Evolutionary conservation across 148 eudicot genomes (phyloP).

Genomic region (Diospyros kaki): DNA sequence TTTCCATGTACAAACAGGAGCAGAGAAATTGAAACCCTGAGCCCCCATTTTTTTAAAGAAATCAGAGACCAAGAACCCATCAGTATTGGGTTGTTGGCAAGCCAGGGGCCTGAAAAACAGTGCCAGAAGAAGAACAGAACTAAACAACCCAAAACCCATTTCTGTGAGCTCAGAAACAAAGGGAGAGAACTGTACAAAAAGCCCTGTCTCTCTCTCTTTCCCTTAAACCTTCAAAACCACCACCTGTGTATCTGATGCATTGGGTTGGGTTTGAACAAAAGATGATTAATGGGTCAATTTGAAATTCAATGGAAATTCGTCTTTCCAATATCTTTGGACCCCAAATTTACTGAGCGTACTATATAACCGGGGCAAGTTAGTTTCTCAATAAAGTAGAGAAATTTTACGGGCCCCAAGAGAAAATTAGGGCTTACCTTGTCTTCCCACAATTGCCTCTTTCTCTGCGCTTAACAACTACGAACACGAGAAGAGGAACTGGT

Average conservation of each 20-base stretch:
- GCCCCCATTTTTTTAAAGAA: constrained; percentile 52
- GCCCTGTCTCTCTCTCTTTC: constrained; percentile 6
- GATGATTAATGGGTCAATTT: constrained; percentile 3
- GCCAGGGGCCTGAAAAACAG: constrained; percentile 26
- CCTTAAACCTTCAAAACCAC: constrained; percentile 12
- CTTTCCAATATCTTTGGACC: too few relatives aligned
- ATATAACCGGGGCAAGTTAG: too few relatives aligned
- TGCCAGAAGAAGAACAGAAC: constrained; percentile 26
- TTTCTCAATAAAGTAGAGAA: too few relatives aligned
- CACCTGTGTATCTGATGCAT: constrained; percentile 3
- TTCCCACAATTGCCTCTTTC: too few relatives aligned
- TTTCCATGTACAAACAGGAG: constrained; percentile 49
- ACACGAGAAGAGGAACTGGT: too few relatives aligned
- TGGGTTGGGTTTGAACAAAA: neutral
- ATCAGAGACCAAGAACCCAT: constrained; percentile 41
- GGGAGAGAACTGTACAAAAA: constrained; percentile 16
- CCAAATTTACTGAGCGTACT: too few relatives aligned
- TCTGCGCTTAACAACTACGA: too few relatives aligned
- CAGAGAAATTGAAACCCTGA: constrained; percentile 28
- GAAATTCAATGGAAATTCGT: neutral
- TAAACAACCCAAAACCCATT: constrained; percentile 30
- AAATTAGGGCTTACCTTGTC: too few relatives aligned
- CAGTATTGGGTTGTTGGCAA: constrained; percentile 56
- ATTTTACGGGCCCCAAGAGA: too few relatives aligned
- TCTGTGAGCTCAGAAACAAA: neutral